Evolutionary conservation across 2,329 filamentous ascomycete species (phyloP), one percentile per base, ranked within the genome.

Genomic region (Celoporthe dispersa): DNA sequence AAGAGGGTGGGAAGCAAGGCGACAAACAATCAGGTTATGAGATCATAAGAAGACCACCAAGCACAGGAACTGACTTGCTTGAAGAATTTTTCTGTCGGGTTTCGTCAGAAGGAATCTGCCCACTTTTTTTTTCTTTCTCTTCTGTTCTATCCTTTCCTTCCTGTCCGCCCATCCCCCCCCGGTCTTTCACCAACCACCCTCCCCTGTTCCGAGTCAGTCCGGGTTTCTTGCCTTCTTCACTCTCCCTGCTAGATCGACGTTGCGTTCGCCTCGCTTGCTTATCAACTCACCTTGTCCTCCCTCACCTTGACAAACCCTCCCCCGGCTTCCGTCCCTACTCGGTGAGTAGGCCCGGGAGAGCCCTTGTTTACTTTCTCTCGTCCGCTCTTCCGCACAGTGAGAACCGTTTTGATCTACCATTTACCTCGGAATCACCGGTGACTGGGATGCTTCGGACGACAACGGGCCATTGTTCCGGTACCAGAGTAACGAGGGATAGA

Each of bases 301-400:
- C 19, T 39, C 31, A 60, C 31, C 57, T 22, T 33, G 35, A n/a
- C 0, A 60, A 37, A 37, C 28, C 25, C 14, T 2, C 16, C 28
- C 14, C 35, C 37, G 60, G 60, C 22, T n/a, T 41, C 60, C 60
- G n/a, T 37, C 59, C 35, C 59, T n/a, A 61, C 59, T 63, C 60
- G 60, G 60, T 63, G 35, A 63, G n/a, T 37, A 63, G 25, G n/a
- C 60, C 60, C 60, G 35, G 60, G 59, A 37, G 59, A 39, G 60
- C 62, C 39, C 62, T 31, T 51, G 28, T 51, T 33, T 28, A 22
- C 60, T 28, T 57, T 59, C 33, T 41, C 25, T 60, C 12, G 25
- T 51, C 41, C 39, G 6, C 6, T 22, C 53, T 66, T 53, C 33
- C 33, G 57, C 57, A 60, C 57, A 60, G 33, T 60, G 57, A 37